Base-by-base conservation (phyloP, 345 rosid species). In the Hibiscus trionum region DNA sequence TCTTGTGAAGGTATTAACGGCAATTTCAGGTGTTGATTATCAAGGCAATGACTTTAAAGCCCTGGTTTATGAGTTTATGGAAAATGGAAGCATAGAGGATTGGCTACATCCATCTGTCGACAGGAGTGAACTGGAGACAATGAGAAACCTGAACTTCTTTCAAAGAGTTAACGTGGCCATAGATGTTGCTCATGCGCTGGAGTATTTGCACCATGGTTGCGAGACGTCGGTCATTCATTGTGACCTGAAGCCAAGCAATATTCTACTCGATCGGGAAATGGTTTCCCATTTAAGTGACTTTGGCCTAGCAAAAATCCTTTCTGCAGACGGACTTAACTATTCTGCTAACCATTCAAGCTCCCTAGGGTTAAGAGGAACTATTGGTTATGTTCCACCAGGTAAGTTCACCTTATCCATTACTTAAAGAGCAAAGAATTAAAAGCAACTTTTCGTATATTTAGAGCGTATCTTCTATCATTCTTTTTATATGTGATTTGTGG, bases 1-100 rank as follows among this genome's bases (percentile, higher is more conserved):
- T 72, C 87, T 88, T 12, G 59, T 84, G 44, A 80, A 80, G 62
- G 8, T 86, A 42, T 1, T 84, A 7, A 77, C 87, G 0, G 73
- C 24, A 2, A 53, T 24, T 56, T 70, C 73, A 9, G 44, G 73
- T n/a, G 27, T 70, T 1, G 35, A 70, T 17, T 57, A 31, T 7
- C 60, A 70, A 1, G 73, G 63, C 0, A 55, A 29, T 71, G 73
- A 71, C 58, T 71, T 70, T 57, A 70, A 70, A 42, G 73, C 65
- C 3, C 11, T 70, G 47, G 65, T 70, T 17, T 70, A 58, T 57
- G 75, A 72, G 29, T 70, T 60, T 21, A 69, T 61, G 69, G 29
- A 1, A 33, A 74, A 68, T 16, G 77, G 67, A 26, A 67, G 61
- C 59, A 19, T 74, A 9, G 77, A 74, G 21, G 66, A 74, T 2